Evolutionary conservation across 2,329 filamentous ascomycete species (phyloP), one percentile per base, ranked within the genome.

Genomic region (Cordyceps cateniannulata): DNA sequence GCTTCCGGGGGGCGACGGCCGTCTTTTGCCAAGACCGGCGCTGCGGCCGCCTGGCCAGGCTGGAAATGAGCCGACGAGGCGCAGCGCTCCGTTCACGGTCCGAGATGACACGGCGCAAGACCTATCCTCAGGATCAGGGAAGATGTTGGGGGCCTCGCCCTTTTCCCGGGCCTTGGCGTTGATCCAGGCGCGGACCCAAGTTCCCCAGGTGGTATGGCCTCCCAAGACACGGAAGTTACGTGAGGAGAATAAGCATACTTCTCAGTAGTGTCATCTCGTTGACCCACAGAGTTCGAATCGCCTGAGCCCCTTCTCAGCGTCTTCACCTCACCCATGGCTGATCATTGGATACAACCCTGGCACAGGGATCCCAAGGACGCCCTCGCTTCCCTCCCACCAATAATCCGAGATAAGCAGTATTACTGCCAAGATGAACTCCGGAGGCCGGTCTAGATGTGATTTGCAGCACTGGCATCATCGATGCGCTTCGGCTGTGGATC

Each of bases 181-280:
- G 38, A 42, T 42, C 38, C 14, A 42, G 38, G 16, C 38, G 3
- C 38, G 38, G 38, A 42, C 38, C 38, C 38, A n/a, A 16, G 12
- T n/a, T 16, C 25, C 32, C 18, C 22, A 47, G 18, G 29, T n/a
- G 10, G 27, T 51, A 25, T 24, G 12, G 45, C 32, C 27, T 25
- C 29, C 57, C 57, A 59, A 59, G 57, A 59, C 57, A 27, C 49
- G 8, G n/a, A 54, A 60, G 58, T 60, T 60, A 60, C 58, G 58
- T 60, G 58, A 60, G 58, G 58, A 60, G 58, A 54, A 60, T 60
- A 60, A 60, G 58, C 58, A 54, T 60, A 60, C 58, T 54, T 54
- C 20, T 60, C 58, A 60, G 49, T 48, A 60, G 50, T 53, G 58
- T 60, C 58, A 60, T 60, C 16, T 60, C 44, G 22, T 24, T 7